Percentiles rank a stretch among this genome's conserved stretches.
phyloP scores from a whole-genome alignment of 257 asterid genomes.

The Paraleonurus japonicus region DNA sequence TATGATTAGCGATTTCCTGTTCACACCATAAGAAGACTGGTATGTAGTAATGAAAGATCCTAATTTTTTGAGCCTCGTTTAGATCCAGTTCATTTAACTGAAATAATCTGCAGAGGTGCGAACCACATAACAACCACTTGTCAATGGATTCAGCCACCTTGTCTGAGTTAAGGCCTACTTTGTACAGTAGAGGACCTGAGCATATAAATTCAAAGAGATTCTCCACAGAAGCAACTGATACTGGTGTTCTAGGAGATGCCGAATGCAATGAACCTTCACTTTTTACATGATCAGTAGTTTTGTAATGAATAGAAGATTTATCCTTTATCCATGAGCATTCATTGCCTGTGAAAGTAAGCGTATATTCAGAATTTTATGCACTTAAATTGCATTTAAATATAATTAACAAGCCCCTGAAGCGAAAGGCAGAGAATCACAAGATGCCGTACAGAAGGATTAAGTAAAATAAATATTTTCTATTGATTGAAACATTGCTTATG shows the following conservation, averaged over 20 bases:
- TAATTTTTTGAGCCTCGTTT: constrained; percentile 71
- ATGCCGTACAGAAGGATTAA: not conserved
- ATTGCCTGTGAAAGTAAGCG: constrained; percentile 43
- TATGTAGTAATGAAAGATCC: constrained; percentile 87
- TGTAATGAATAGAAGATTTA: constrained; percentile 28
- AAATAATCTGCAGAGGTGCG: constrained; percentile 83
- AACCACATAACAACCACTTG: constrained; percentile 75
- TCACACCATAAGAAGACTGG: constrained; percentile 98
- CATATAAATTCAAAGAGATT: constrained; percentile 84
- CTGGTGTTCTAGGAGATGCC: constrained; percentile 39
- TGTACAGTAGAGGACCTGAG: constrained; percentile 65
- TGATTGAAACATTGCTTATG: not conserved
- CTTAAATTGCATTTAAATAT: not conserved
- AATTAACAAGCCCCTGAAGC: not conserved
- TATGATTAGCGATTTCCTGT: constrained; percentile 66
- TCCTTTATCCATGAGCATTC: constrained; percentile 60
- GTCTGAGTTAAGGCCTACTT: constrained; percentile 62
- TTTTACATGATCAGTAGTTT: constrained; percentile 33
- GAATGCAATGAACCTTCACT: constrained; percentile 45
- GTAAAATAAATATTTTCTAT: not conserved
- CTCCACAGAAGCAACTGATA: constrained; percentile 62
- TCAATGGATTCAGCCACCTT: constrained; percentile 86
- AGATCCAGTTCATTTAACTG: constrained; percentile 66
- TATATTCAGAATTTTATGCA: not conserved
- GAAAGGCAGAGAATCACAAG: constrained; percentile 1